A percentile compares a stretch with the other conserved stretches of the same genome.
These are phyloP conservation scores for Hura crepitans DNA, from an alignment of 441 rosid species.

Conservation along the genomic window DNA sequence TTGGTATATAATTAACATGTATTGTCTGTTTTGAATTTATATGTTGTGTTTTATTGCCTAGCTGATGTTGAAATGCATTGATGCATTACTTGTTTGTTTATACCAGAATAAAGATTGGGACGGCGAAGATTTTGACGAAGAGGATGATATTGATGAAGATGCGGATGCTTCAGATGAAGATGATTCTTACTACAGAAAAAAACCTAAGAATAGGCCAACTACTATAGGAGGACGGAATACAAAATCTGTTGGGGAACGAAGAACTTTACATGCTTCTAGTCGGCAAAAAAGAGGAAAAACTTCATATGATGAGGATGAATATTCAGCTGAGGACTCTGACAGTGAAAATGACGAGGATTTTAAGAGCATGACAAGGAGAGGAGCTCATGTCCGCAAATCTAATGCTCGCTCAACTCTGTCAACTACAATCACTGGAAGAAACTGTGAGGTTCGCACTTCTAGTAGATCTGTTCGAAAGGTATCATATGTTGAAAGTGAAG, in stretches of 20 bases:
- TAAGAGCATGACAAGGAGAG: constrained; percentile 62
- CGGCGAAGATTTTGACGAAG: constrained; percentile 73
- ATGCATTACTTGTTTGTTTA: constrained; percentile 19
- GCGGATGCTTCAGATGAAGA: constrained; percentile 65
- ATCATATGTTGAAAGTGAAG: constrained; percentile 98
- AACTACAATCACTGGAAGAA: constrained; percentile 40
- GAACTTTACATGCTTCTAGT: constrained; percentile 38
- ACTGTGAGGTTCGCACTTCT: constrained; percentile 84
- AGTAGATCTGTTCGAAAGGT: constrained; percentile 89
- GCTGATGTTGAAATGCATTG: constrained; percentile 7
- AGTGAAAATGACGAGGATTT: constrained; percentile 62
- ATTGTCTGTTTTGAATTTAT: background rate
- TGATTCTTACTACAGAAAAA: constrained; percentile 62
- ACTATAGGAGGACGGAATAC: constrained; percentile 50
- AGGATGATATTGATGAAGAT: constrained; percentile 60
- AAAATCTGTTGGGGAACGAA: constrained; percentile 53
- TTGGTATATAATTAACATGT: too few species aligned
- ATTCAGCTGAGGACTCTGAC: constrained; percentile 69
- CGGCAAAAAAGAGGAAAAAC: constrained; percentile 64
- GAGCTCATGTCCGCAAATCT: constrained; percentile 56
- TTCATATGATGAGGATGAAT: constrained; percentile 64
- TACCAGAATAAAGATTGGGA: constrained; percentile 74
- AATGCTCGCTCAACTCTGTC: constrained; percentile 48
- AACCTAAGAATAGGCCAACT: constrained; percentile 55
- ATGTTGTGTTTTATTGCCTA: background rate